Percentiles rank a stretch among this genome's conserved stretches.
These are phyloP conservation scores for Cardiospermum halicacabum DNA, from an alignment of 345 rosid genomes.

Conservation along the genomic window DNA sequence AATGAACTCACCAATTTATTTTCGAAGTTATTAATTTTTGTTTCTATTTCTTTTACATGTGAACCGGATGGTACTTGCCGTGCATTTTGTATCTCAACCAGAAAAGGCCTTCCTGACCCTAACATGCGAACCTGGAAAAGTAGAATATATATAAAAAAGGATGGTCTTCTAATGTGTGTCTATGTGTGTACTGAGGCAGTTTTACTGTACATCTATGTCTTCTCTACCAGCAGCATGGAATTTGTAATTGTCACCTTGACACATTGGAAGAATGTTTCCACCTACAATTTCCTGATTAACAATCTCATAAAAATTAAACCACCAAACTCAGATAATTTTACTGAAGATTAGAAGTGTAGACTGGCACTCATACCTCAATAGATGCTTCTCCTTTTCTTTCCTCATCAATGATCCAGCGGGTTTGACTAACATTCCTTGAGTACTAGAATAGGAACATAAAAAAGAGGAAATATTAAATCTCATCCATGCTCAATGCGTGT, in stretches of 20 bases:
- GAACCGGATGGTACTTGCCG: conserved; percentile 63
- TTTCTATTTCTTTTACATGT: conserved; percentile 55
- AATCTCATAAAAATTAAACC: conserved; percentile 14
- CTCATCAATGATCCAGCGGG: conserved; percentile 93
- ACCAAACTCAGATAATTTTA: conserved; percentile 8
- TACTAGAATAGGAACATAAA: conserved; percentile 44
- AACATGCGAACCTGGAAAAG: conserved; percentile 90
- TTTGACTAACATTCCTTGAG: conserved; percentile 94
- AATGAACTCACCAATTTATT: conserved; percentile 54
- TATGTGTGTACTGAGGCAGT: conserved; percentile 5
- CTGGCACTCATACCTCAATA: conserved; percentile 57
- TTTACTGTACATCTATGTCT: conserved; percentile 75
- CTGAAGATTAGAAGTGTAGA: conserved; percentile 2
- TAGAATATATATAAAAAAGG: conserved; percentile 19
- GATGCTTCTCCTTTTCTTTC: conserved; percentile 98
- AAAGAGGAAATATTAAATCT: not conserved
- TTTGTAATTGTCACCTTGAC: conserved; percentile 76
- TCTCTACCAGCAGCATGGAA: conserved; percentile 99
- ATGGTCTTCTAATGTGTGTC: conserved; percentile 8
- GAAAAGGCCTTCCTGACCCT: conserved; percentile 98
- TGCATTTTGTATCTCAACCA: conserved; percentile 85
- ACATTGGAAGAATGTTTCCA: conserved; percentile 66
- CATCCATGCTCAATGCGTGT: conserved; percentile 2
- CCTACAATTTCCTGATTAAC: conserved; percentile 73
- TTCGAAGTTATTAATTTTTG: conserved; percentile 56